Conservation (phyloP, 2,329 filamentous ascomycete species). For the Tetracladium maxilliforme region DNA sequence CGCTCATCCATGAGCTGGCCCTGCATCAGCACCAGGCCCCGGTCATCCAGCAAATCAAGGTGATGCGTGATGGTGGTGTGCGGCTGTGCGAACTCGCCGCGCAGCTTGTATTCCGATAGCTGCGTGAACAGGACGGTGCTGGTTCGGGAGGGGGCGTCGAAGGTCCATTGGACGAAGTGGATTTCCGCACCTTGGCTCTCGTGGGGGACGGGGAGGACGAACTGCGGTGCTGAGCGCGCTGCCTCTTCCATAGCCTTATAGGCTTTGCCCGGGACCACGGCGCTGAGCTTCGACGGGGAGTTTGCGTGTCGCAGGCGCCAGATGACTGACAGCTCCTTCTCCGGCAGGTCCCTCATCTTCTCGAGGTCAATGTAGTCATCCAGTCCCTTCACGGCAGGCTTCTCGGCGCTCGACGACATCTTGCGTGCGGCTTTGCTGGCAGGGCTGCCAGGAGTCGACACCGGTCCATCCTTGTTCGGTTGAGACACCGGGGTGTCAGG, state of each 20-base stretch:
- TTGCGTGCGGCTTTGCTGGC: too few species aligned
- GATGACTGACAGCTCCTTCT: slow-evolving; percentile 70
- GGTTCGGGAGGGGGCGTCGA: slow-evolving; percentile 55
- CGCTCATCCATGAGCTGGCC: slow-evolving; percentile 63
- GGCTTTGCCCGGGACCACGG: slow-evolving; percentile 58
- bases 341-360: slow-evolving; percentile 59
- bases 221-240: slow-evolving; percentile 67
- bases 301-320: slow-evolving; percentile 81
- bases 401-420: slow-evolving; percentile 5
- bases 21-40: slow-evolving; percentile 74
- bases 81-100: slow-evolving; percentile 78
- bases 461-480: too few species aligned
- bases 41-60: slow-evolving; percentile 58
- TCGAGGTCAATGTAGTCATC: slow-evolving; percentile 62
- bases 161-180: slow-evolving; percentile 93
- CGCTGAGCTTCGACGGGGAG: slow-evolving; percentile 65
- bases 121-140: slow-evolving; percentile 84
- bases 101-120: slow-evolving; percentile 80
- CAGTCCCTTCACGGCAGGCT: slow-evolving; percentile 44
- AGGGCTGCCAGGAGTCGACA: too few species aligned
- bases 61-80: slow-evolving; percentile 94
- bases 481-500: too few species aligned
- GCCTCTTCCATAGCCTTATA: slow-evolving; percentile 58
- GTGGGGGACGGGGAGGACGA: slow-evolving; percentile 77
- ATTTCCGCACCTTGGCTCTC: slow-evolving; percentile 64